Evolutionary conservation across 495 filamentous ascomycete genomes (phyloP).

Genomic region (Astrothelium subdiscretum): DNA sequence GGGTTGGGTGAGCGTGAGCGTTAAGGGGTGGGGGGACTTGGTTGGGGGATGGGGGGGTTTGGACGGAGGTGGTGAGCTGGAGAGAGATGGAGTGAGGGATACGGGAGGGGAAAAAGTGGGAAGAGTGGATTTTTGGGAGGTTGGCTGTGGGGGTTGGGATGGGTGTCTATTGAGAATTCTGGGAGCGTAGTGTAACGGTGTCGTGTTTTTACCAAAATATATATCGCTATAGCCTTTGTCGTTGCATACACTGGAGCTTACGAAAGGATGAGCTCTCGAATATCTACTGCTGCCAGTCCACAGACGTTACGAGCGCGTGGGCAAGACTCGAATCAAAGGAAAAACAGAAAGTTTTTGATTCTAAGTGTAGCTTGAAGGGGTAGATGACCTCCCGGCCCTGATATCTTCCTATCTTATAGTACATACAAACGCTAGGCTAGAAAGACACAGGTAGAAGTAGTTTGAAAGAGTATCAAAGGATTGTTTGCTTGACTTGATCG

Average conservation of each 20-base stretch:
- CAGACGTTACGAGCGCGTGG: background rate
- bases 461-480: background rate
- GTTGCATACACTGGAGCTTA: too few species aligned
- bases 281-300: too few species aligned
- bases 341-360: background rate
- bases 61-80: background rate
- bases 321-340: background rate
- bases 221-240: too few species aligned
- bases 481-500: background rate
- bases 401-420: constrained; percentile 2
- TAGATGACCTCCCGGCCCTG: constrained; percentile 1
- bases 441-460: constrained; percentile 1
- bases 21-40: background rate
- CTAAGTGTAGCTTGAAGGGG: background rate
- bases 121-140: background rate
- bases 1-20: constrained; percentile 1
- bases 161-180: too few species aligned
- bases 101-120: background rate
- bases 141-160: too few species aligned
- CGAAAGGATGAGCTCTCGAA: too few species aligned
- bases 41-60: background rate
- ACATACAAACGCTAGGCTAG: constrained; percentile 1
- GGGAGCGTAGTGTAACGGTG: too few species aligned
- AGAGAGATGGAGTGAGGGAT: background rate
- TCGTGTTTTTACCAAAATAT: too few species aligned